These are phyloP conservation scores for Podila clonocystis DNA, from an alignment of 192 early-diverging fungal species.

Conservation along the genomic window DNA sequence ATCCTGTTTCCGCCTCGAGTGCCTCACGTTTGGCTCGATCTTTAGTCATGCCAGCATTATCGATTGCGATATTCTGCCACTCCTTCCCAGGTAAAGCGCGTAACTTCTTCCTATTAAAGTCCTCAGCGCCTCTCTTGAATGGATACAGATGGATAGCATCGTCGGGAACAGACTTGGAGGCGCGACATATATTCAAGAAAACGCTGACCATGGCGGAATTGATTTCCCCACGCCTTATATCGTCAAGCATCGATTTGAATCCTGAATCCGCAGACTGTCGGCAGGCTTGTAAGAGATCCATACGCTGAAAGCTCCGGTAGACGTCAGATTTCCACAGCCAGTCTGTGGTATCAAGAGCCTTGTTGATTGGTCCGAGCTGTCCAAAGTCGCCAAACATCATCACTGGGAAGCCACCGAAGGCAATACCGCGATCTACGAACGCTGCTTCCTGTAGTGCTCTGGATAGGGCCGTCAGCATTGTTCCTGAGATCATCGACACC, in stretches of 20 bases:
- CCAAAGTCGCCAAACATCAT: constrained; percentile 26
- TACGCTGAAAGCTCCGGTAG: constrained; percentile 7
- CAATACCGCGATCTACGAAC: neutral
- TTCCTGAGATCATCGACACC: constrained; percentile 19
- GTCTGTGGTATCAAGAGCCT: constrained; percentile 5
- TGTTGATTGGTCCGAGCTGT: constrained; percentile 18
- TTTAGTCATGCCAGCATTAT: constrained; percentile 4
- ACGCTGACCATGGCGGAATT: neutral
- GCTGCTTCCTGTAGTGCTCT: constrained; percentile 15
- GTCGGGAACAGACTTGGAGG: neutral
- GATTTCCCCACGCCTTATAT: neutral
- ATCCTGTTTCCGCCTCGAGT: constrained; percentile 10
- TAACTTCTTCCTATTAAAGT: neutral
- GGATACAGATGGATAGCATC: constrained; percentile 7
- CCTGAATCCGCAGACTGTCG: constrained; percentile 10
- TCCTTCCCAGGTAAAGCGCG: neutral
- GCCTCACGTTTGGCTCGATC: neutral
- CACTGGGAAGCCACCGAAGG: constrained; percentile 6
- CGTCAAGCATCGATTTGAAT: constrained; percentile 13
- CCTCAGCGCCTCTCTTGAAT: neutral
- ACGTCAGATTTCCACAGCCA: constrained; percentile 18
- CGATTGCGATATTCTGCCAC: neutral
- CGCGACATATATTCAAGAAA: neutral
- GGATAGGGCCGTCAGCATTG: constrained; percentile 7
- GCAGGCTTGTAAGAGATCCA: constrained; percentile 12